phyloP scores from a whole-genome alignment of 2,329 filamentous ascomycete genomes.

The Paradendryphiella salina region DNA sequence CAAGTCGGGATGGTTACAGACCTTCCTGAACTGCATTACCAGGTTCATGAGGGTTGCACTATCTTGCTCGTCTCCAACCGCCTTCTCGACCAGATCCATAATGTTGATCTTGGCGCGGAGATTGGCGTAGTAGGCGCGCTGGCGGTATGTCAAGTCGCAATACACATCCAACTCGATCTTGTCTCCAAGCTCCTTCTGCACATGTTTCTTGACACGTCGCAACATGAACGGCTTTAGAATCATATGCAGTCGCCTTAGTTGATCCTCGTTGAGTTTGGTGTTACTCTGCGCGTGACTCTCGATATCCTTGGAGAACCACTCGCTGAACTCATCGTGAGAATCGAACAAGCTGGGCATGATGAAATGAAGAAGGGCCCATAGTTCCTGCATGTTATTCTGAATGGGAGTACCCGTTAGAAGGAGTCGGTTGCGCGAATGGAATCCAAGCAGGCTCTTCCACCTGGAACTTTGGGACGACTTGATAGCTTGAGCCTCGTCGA shows the following conservation, averaged over 20 bases:
- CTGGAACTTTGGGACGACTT: slow-evolving; percentile 95
- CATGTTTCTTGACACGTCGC: slow-evolving; percentile 98
- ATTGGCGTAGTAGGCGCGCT: slow-evolving; percentile 89
- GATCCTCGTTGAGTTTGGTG: slow-evolving; percentile 98
- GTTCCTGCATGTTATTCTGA: slow-evolving; percentile 99
- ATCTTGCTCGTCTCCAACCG: slow-evolving; percentile 90
- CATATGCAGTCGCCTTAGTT: slow-evolving; percentile 96
- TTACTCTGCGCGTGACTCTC: slow-evolving; percentile 98
- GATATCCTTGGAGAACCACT: slow-evolving; percentile 95
- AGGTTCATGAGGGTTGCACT: slow-evolving; percentile 97
- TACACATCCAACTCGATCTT: slow-evolving; percentile 97
- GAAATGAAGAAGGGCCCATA: slow-evolving; percentile 97
- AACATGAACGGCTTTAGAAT: slow-evolving; percentile 99
- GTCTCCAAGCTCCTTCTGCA: slow-evolving; percentile 97
- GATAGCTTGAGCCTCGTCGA: slow-evolving; percentile 98
- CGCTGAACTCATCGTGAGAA: slow-evolving; percentile 88
- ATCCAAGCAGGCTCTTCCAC: slow-evolving; percentile 93
- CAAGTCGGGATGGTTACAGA: slow-evolving; percentile 96
- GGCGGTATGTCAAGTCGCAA: slow-evolving; percentile 94
- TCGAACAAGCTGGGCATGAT: slow-evolving; percentile 99
- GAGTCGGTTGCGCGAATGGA: slow-evolving; percentile 93
- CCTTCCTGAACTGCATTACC: slow-evolving; percentile 99
- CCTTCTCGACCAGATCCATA: slow-evolving; percentile 98
- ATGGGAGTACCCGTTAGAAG: slow-evolving; percentile 95
- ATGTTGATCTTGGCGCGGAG: slow-evolving; percentile 97